These are phyloP conservation scores for Microsporum ferrugineum DNA, from an alignment of 2,329 filamentous ascomycete genomes.

Conservation along the genomic window DNA sequence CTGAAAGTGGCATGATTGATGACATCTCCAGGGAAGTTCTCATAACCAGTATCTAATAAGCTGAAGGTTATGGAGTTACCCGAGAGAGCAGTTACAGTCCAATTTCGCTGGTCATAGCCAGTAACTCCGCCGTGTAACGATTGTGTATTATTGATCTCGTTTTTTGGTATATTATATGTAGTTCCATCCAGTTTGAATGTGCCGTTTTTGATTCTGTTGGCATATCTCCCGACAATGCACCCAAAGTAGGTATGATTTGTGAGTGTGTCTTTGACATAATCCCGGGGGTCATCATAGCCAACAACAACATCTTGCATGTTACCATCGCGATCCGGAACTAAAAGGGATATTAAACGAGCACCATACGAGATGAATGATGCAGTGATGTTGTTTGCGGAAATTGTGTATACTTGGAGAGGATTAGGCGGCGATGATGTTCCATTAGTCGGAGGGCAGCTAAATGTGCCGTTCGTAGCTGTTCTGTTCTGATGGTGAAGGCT, in stretches of 20 bases:
- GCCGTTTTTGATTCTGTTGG: slow-evolving; percentile 46
- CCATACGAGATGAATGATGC: slow-evolving; percentile 40
- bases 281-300: slow-evolving; percentile 39
- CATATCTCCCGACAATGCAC: slow-evolving; percentile 41
- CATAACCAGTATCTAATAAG: slow-evolving; percentile 33
- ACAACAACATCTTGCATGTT: slow-evolving; percentile 39
- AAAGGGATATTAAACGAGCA: slow-evolving; percentile 36
- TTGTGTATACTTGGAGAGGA: slow-evolving; percentile 35
- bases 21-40: slow-evolving; percentile 38
- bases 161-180: slow-evolving; percentile 39
- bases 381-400: slow-evolving; percentile 38
- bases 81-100: slow-evolving; percentile 36
- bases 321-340: slow-evolving; percentile 42
- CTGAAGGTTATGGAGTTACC: slow-evolving; percentile 36
- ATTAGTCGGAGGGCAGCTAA: background rate
- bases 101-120: slow-evolving; percentile 40
- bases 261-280: slow-evolving; percentile 36
- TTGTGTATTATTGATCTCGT: slow-evolving; percentile 41
- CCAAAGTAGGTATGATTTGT: slow-evolving; percentile 41
- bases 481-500: background rate
- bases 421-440: slow-evolving; percentile 9
- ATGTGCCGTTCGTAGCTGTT: background rate
- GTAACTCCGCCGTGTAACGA: slow-evolving; percentile 42
- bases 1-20: slow-evolving; percentile 37
- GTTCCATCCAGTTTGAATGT: slow-evolving; percentile 42